Conservation (phyloP, 129 eudicot species). For the Silybum marianum region DNA sequence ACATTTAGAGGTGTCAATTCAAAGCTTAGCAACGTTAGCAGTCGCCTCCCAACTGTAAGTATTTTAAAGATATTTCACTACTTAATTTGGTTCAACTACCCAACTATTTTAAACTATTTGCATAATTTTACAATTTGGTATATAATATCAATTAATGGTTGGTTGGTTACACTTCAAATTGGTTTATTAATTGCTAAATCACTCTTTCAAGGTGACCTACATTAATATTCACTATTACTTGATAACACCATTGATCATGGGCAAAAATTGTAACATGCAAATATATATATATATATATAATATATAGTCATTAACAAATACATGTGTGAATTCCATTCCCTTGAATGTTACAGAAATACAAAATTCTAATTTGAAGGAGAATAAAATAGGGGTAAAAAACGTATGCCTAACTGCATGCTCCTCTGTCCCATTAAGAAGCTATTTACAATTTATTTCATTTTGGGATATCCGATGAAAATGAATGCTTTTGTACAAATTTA, state of each 20-base stretch:
- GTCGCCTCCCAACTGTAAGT: constrained; percentile 94
- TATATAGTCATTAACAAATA: neutral
- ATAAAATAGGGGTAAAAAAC: too few species aligned
- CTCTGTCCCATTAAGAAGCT: too few species aligned
- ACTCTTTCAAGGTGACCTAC: neutral
- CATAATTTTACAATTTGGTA: neutral
- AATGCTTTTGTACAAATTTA: neutral
- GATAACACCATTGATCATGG: neutral
- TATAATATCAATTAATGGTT: neutral
- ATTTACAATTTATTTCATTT: too few species aligned
- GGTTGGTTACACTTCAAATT: neutral
- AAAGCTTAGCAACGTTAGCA: constrained; percentile 88
- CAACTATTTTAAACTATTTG: neutral
- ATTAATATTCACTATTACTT: neutral
- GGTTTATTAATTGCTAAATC: neutral
- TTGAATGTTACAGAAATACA: too few species aligned
- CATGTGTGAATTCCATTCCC: too few species aligned
- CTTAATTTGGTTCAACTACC: neutral
- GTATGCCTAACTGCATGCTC: too few species aligned
- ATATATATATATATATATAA: too few species aligned
- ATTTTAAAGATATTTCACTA: neutral
- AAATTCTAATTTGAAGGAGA: too few species aligned
- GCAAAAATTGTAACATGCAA: neutral
- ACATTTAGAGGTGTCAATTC: constrained; percentile 93
- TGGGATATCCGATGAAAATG: too few species aligned